phyloP scores from a whole-genome alignment of 2,329 filamentous ascomycete species.

The Ophiosphaerella korrae region DNA sequence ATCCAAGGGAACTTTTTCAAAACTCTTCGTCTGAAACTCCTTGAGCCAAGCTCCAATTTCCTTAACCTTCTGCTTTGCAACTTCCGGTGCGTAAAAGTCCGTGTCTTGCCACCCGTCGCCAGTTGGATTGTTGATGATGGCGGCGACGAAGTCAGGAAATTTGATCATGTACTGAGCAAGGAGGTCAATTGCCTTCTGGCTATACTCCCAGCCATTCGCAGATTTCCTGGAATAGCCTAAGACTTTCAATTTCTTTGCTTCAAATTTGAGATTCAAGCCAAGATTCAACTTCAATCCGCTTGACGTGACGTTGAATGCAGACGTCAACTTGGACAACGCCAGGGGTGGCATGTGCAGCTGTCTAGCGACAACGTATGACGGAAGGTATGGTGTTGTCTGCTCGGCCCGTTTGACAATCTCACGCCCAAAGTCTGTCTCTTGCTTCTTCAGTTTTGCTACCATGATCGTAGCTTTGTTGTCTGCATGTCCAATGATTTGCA shows the following conservation, averaged over 20 bases:
- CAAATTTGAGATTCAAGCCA: constrained; percentile 95
- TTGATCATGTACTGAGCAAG: constrained; percentile 88
- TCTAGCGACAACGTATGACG: constrained; percentile 86
- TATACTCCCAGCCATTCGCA: constrained; percentile 93
- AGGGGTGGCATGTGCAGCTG: constrained; percentile 82
- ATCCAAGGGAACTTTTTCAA: constrained; percentile 94
- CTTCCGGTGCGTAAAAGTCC: constrained; percentile 78
- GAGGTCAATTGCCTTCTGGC: constrained; percentile 77
- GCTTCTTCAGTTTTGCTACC: constrained; percentile 72
- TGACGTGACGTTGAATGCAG: constrained; percentile 84
- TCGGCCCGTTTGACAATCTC: constrained; percentile 74
- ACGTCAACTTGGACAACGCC: constrained; percentile 93
- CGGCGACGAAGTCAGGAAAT: constrained; percentile 94
- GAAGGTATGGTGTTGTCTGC: constrained; percentile 74
- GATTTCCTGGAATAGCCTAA: constrained; percentile 91
- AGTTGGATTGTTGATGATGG: constrained; percentile 82
- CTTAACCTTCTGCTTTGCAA: constrained; percentile 81
- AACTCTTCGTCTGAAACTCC: constrained; percentile 84
- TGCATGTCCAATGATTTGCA: constrained; percentile 78
- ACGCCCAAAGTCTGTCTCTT: constrained; percentile 81
- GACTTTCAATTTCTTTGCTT: constrained; percentile 93
- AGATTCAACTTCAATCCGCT: constrained; percentile 86
- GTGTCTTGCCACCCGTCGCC: constrained; percentile 83
- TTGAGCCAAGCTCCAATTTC: constrained; percentile 96
- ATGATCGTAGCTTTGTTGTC: constrained; percentile 78